These are phyloP conservation scores for Dryas integrifolia DNA, from an alignment of 331 rosid genomes.

Conservation along the genomic window DNA sequence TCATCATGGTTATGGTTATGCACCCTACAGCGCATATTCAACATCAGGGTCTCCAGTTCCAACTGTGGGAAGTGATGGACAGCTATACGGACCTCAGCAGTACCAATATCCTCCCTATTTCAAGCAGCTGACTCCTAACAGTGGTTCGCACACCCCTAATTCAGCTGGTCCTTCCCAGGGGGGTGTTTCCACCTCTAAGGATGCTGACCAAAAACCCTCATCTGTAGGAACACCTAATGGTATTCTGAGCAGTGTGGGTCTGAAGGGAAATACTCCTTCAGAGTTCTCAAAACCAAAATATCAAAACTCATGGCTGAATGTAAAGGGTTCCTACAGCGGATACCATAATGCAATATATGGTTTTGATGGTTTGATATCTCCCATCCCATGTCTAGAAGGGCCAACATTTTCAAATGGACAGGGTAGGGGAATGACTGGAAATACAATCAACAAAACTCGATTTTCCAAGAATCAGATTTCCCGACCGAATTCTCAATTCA, in stretches of 20 bases:
- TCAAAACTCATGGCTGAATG: slow-evolving; percentile 37
- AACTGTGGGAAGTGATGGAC: slow-evolving; percentile 83
- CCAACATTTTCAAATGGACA: slow-evolving; percentile 65
- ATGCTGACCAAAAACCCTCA: slow-evolving; percentile 65
- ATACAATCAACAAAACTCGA: slow-evolving; percentile 44
- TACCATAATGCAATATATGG: slow-evolving; percentile 60
- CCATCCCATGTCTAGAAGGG: slow-evolving; percentile 60
- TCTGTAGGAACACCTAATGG: slow-evolving; percentile 51
- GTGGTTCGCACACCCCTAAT: slow-evolving; percentile 52
- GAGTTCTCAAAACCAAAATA: slow-evolving; percentile 30
- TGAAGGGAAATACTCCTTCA: slow-evolving; percentile 52
- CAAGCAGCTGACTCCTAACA: slow-evolving; percentile 64
- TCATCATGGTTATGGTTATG: slow-evolving; percentile 84
- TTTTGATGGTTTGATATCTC: slow-evolving; percentile 54
- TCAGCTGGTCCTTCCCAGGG: slow-evolving; percentile 54
- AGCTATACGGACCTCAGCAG: slow-evolving; percentile 87
- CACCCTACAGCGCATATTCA: slow-evolving; percentile 73
- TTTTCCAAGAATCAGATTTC: slow-evolving; percentile 66
- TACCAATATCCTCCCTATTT: slow-evolving; percentile 93
- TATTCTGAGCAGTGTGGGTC: slow-evolving; percentile 38
- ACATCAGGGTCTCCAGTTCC: slow-evolving; percentile 87
- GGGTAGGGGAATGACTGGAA: slow-evolving; percentile 44
- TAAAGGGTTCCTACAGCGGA: slow-evolving; percentile 43
- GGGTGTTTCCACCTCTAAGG: slow-evolving; percentile 52
- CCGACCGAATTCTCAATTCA: slow-evolving; percentile 65